Evolutionary conservation across 208 protist genomes (phyloP), one percentile per base, ranked within the genome.

Genomic region (Acanthamoeba rhysodes): DNA sequence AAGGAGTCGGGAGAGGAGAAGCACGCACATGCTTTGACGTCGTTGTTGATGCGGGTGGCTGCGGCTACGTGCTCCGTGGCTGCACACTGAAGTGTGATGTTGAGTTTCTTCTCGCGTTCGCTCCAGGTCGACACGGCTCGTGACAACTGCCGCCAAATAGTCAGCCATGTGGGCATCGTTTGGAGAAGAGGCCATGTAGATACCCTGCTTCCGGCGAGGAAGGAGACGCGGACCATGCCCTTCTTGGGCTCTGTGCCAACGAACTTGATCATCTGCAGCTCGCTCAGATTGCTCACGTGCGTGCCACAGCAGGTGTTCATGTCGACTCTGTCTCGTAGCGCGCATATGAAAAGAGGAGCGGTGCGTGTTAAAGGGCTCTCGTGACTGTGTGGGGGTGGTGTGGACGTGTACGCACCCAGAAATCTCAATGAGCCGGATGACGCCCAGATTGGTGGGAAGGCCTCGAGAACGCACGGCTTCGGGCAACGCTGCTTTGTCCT

Each of bases 221-320:
- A 95, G 57, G 57, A 41, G 2, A 95, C 29, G 32, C 84, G 80
- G 18, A 57, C 24, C 29, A 80, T 48, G 41, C 90, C 90, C 45
- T 94, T 94, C 45, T 76, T 94, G 45, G 24, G 93, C 24, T 94
- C 90, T 9, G 72, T 64, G 34, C 53, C 53, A 4, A 94, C 64
- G 27, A 94, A 82, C 90, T 95, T 95, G 74, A 96, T 95, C 92
- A 93, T 80, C 70, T 96, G 95, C 16, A 96, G 78, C 74, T 96
- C 76, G 29, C 50, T 70, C 64, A 96, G 76, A 29, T 93, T 95
- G 45, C 37, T 64, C 68, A 96, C 90, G 50, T 96, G 95, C 32
- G 95, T 96, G 20, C 95, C 95, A 48, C 95, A 96, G 34, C 95
- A 96, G 20, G 93, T 95, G 76, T 96, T 96, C 32, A 85, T 84